A percentile compares a stretch with the other conserved stretches of the same genome.
Evolutionary conservation across 768 basidiomycete genomes (phyloP).

Genomic region (Mycena belliarum): DNA sequence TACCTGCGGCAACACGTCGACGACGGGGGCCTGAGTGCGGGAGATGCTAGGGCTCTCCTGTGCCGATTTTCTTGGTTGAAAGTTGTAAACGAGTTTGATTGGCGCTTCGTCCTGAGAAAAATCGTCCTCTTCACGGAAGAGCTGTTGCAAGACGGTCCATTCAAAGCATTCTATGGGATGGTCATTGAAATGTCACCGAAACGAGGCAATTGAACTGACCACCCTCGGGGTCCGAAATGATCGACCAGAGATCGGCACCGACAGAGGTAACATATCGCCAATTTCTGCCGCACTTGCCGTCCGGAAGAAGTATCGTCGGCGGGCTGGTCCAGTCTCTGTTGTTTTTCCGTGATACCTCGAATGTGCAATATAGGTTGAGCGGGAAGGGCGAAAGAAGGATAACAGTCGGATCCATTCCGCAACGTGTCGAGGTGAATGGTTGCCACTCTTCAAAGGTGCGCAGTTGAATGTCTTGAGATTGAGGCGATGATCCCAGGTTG

Average conservation of each 20-base stretch:
- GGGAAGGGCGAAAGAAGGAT: background rate
- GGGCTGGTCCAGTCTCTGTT: background rate
- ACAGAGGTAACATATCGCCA: background rate
- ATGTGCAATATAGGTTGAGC: background rate
- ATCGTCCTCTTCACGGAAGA: background rate
- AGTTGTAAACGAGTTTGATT: background rate
- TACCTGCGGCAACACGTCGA: background rate
- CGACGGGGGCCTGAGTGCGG: background rate
- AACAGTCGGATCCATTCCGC: conserved; percentile 2
- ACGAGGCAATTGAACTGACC: background rate
- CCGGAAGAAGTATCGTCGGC: background rate
- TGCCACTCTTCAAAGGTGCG: background rate
- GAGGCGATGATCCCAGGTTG: background rate
- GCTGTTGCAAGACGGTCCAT: background rate
- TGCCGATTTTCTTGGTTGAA: background rate
- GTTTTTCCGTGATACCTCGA: background rate
- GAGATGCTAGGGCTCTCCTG: background rate
- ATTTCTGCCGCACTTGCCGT: conserved; percentile 1
- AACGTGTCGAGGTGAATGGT: background rate
- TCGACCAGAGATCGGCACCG: background rate
- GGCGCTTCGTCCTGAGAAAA: background rate
- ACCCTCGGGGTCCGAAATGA: background rate
- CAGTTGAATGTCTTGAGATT: background rate
- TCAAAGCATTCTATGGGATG: background rate
- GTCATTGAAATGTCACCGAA: background rate